These are phyloP conservation scores for Euphrasia arctica DNA, from an alignment of 305 asterid genomes.

Conservation along the genomic window DNA sequence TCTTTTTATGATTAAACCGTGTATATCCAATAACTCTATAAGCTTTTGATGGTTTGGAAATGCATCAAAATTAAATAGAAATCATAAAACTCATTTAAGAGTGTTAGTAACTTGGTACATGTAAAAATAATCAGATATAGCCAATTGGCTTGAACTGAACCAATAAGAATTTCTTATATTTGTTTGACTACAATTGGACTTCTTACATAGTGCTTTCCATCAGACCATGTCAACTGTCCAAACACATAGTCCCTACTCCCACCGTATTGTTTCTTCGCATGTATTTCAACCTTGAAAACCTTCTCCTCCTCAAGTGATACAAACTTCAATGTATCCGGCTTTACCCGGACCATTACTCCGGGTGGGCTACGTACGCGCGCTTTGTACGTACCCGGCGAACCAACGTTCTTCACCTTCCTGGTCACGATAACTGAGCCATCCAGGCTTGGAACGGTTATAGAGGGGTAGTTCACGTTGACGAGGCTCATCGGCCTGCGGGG, in stretches of 20 bases:
- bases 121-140: too few relatives aligned
- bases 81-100: too few relatives aligned
- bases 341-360: conserved; percentile 32
- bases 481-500: conserved; percentile 33
- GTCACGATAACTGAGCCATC: conserved; percentile 29
- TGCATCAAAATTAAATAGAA: too few relatives aligned
- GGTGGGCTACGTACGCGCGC: conserved; percentile 33
- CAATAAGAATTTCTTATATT: too few relatives aligned
- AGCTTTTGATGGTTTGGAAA: too few relatives aligned
- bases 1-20: too few relatives aligned
- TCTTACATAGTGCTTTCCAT: conserved; percentile 52
- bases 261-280: background rate
- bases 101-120: too few relatives aligned
- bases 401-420: conserved; percentile 65
- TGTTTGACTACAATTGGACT: conserved; percentile 45
- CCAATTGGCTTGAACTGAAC: too few relatives aligned
- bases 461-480: conserved; percentile 60
- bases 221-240: conserved; percentile 63
- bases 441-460: conserved; percentile 37
- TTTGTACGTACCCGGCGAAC: conserved; percentile 45
- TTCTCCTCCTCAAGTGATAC: conserved; percentile 50
- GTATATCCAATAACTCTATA: too few relatives aligned
- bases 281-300: conserved; percentile 41
- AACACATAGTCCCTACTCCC: background rate
- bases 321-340: conserved; percentile 39